A percentile compares a stretch with the other conserved stretches of the same genome.
These are phyloP conservation scores for Russula compacta DNA, from an alignment of 768 basidiomycete genomes.

Conservation along the genomic window DNA sequence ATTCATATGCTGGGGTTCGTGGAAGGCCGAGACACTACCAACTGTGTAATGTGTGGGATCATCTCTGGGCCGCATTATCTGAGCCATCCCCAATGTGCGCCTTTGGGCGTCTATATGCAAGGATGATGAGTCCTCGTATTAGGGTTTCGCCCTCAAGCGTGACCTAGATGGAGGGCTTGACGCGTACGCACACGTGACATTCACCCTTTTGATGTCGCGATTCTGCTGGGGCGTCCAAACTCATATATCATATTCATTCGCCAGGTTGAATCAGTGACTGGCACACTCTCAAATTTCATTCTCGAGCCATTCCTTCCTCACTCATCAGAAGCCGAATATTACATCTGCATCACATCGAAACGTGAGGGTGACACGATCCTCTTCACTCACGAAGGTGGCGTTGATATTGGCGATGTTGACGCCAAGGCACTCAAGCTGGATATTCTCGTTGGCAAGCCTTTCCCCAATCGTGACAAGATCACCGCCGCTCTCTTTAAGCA, in stretches of 20 bases:
- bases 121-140: neutral
- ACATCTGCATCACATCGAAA: slow-evolving; percentile 94
- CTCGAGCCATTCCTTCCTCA: slow-evolving; percentile 99
- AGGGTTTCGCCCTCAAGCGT: slow-evolving; percentile 3
- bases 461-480: slow-evolving; percentile 78
- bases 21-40: slow-evolving; percentile 5
- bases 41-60: neutral
- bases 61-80: neutral
- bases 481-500: slow-evolving; percentile 68
- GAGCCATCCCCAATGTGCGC: neutral
- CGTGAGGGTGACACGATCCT: slow-evolving; percentile 94
- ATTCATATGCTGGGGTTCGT: neutral
- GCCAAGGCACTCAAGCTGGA: slow-evolving; percentile 89
- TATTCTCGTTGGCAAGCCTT: slow-evolving; percentile 63
- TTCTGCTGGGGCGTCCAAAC: no score
- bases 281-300: slow-evolving; percentile 95
- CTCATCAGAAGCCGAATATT: slow-evolving; percentile 88
- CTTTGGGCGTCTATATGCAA: neutral
- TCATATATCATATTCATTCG: neutral
- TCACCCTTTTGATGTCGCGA: neutral
- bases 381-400: slow-evolving; percentile 98
- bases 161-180: neutral
- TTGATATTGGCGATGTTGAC: slow-evolving; percentile 97
- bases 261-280: slow-evolving; percentile 89
- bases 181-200: slow-evolving; percentile 19